These are phyloP conservation scores for Podaxis sp. DNA, from an alignment of 768 basidiomycete species.

Conservation along the genomic window DNA sequence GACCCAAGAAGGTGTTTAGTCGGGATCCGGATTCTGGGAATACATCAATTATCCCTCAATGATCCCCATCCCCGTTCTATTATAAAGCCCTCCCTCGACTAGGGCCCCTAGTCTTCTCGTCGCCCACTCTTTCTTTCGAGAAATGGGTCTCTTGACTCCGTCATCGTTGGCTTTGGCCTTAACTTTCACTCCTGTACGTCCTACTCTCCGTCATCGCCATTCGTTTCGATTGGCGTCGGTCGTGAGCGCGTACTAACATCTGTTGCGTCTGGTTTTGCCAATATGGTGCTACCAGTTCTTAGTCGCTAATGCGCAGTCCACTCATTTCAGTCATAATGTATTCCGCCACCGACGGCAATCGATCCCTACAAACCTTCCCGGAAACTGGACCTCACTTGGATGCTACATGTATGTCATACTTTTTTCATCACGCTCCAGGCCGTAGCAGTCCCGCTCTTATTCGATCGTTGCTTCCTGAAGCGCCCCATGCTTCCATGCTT, in stretches of 20 bases:
- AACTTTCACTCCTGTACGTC: conserved; percentile 38
- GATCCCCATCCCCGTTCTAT: not conserved
- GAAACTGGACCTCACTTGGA: conserved; percentile 54
- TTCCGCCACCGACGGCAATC: conserved; percentile 36
- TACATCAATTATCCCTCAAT: not conserved
- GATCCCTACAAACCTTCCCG: conserved; percentile 44
- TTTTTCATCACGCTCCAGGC: not conserved
- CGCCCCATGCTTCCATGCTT: no score
- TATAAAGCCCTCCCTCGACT: conserved; percentile 5
- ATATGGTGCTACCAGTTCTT: not conserved
- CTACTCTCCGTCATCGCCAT: not conserved
- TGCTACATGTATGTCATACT: conserved; percentile 54
- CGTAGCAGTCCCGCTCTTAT: not conserved
- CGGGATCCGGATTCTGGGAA: conserved; percentile 21
- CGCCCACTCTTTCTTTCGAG: conserved; percentile 17
- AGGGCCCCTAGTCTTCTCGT: conserved; percentile 3
- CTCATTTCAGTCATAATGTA: conserved; percentile 22
- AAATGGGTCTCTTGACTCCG: conserved; percentile 32
- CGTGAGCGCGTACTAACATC: not conserved
- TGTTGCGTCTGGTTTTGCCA: conserved; percentile 2
- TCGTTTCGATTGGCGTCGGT: not conserved
- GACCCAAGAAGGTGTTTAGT: not conserved
- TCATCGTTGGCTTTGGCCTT: conserved; percentile 33
- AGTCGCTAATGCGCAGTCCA: conserved; percentile 15
- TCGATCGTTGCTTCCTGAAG: not conserved